phyloP scores from a whole-genome alignment of 352 stramenopile species.

The Pythium rhizo-oryzae region DNA sequence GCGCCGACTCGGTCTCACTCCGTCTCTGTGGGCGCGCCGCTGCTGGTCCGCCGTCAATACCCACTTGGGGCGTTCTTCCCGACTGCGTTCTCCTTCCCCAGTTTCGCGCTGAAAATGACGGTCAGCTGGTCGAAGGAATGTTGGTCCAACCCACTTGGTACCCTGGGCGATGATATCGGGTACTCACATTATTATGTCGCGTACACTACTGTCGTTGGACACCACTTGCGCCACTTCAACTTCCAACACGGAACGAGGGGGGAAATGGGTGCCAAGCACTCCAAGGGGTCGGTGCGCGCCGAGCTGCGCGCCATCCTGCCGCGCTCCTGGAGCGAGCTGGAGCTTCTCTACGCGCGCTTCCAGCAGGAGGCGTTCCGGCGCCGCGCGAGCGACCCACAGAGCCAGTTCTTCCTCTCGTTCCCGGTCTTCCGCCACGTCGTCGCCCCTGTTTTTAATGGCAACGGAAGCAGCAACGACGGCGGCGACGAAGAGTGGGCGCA shows the following conservation, averaged over 20 bases:
- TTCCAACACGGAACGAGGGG: background rate
- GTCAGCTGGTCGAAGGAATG: constrained; percentile 4
- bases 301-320: constrained; percentile 51
- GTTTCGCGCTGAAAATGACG: constrained; percentile 12
- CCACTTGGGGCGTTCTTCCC: background rate
- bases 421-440: constrained; percentile 52
- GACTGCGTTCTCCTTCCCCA: constrained; percentile 7
- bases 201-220: constrained; percentile 22
- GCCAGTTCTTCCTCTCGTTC: constrained; percentile 61
- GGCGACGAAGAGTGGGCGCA: constrained; percentile 18
- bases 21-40: too few species aligned
- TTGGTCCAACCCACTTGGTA: constrained; percentile 10
- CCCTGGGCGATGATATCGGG: constrained; percentile 20
- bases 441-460: background rate
- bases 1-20: background rate
- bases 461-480: background rate
- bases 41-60: too few species aligned
- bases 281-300: constrained; percentile 41
- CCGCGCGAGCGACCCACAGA: constrained; percentile 29
- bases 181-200: constrained; percentile 25
- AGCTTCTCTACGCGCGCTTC: constrained; percentile 61
- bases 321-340: constrained; percentile 51
- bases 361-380: constrained; percentile 57
- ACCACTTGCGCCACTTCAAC: constrained; percentile 26
- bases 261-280: constrained; percentile 60